Base-by-base conservation (phyloP, 257 asterid genomes). In the Salvia rosmarinus region DNA sequence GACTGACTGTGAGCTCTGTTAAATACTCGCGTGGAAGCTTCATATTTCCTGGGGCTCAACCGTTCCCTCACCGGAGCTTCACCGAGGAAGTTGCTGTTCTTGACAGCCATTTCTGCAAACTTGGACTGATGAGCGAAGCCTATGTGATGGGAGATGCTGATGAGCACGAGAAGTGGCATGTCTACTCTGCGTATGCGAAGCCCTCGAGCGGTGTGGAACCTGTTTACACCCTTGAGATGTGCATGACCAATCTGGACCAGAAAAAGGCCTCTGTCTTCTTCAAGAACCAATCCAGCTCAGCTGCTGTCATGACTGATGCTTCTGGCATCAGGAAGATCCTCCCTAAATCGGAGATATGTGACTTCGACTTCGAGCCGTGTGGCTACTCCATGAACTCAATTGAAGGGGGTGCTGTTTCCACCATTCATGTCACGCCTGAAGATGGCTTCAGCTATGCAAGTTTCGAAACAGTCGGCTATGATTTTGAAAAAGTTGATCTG, bases 361-460 rank as follows among this genome's bases (percentile, higher is more conserved):
- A 91, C 55, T 91, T 89, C 4, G 96, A 91, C 4, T 91, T 91
- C 1, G 95, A 91, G 1, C 97, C 96, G 0, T 91, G 97, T 39
- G 97, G 97, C 2, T 91, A 91, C 82, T 91, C 97, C 5, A 91
- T 91, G 96, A 91, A 91, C 30, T 83, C 95, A 0, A 77, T 87
- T 0, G 95, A 91, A 70, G 89, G 89, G 1, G 75, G 70, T 0
- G 91, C 95, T 7, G 64, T 91, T 13, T 89, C 96, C 1, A 89
- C 90, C 0, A 91, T 89, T 54, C 97, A 89, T 1, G 84, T 89
- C 51, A 91, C 97, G 0, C 97, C 96, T 0, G 95, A 91, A 69
- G 93, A 91, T 73, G 96, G 95, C 9, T 91, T 91, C 85, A 91
- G 96, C 82, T 91, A 91, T 42, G 96, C 96, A 3, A 91, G 97